These are phyloP conservation scores for Dentipellis fragilis DNA, from an alignment of 768 basidiomycete genomes.

Conservation along the genomic window DNA sequence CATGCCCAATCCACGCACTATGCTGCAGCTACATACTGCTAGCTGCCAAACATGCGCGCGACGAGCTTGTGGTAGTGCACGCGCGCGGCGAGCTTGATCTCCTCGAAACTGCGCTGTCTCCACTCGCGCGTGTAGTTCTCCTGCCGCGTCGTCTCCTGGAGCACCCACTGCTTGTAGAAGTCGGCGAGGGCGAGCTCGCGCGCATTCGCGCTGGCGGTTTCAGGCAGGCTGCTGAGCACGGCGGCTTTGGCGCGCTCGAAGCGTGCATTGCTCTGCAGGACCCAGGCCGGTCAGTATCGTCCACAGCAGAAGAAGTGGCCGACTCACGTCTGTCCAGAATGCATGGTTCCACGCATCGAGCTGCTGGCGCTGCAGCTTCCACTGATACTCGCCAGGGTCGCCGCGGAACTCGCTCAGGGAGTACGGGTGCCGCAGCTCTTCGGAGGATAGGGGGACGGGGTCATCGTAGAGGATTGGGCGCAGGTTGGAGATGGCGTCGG, in stretches of 20 bases:
- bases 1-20: not conserved
- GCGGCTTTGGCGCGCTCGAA: slow-evolving; percentile 63
- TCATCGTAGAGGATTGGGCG: slow-evolving; percentile 73
- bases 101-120: slow-evolving; percentile 49
- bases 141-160: slow-evolving; percentile 51
- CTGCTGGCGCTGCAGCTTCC: slow-evolving; percentile 59
- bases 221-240: slow-evolving; percentile 45
- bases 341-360: slow-evolving; percentile 66
- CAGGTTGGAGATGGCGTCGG: slow-evolving; percentile 70
- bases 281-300: not conserved
- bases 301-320: not conserved
- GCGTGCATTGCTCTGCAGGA: slow-evolving; percentile 64
- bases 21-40: not conserved
- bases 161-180: slow-evolving; percentile 68
- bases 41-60: slow-evolving; percentile 11
- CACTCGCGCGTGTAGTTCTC: slow-evolving; percentile 57
- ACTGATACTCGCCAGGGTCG: slow-evolving; percentile 49
- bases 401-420: slow-evolving; percentile 62
- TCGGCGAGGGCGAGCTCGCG: slow-evolving; percentile 62
- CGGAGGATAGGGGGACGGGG: slow-evolving; percentile 18
- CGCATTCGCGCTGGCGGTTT: slow-evolving; percentile 36
- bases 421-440: slow-evolving; percentile 49
- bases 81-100: slow-evolving; percentile 49
- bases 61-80: slow-evolving; percentile 32
- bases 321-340: slow-evolving; percentile 77